These are phyloP conservation scores for Fusarium chaquense DNA, from an alignment of 2,329 filamentous ascomycete species.

Conservation along the genomic window DNA sequence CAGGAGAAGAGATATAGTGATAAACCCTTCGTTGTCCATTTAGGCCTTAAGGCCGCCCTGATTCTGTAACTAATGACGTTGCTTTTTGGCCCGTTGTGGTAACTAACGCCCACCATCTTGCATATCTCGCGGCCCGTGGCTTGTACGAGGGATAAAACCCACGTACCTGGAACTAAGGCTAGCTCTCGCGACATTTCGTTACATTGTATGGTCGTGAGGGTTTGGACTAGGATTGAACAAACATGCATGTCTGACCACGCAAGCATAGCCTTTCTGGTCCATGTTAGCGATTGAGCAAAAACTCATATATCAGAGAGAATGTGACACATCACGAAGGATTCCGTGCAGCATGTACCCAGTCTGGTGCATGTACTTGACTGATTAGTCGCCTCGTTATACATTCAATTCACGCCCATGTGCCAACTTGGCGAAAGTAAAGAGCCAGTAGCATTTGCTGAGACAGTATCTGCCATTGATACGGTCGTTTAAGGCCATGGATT, in stretches of 20 bases:
- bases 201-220: neutral
- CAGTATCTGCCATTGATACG: neutral
- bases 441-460: neutral
- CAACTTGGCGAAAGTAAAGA: neutral
- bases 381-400: neutral
- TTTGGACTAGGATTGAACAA: slow-evolving; percentile 10
- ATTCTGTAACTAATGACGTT: slow-evolving; percentile 1
- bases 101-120: neutral
- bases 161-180: slow-evolving; percentile 23
- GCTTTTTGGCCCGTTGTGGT: neutral
- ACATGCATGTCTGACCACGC: slow-evolving; percentile 16
- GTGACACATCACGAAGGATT: slow-evolving; percentile 23
- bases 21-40: neutral
- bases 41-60: neutral
- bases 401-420: neutral
- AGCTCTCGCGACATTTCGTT: neutral
- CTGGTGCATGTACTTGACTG: neutral
- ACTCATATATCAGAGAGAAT: slow-evolving; percentile 8
- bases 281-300: neutral
- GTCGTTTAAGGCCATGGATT: neutral
- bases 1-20: neutral
- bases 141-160: slow-evolving; percentile 12
- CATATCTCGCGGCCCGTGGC: slow-evolving; percentile 6
- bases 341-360: neutral
- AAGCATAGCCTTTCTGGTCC: slow-evolving; percentile 7